These are phyloP conservation scores for Musa troglodytarum DNA, from an alignment of 176 grass and related monocot genomes.

Conservation along the genomic window DNA sequence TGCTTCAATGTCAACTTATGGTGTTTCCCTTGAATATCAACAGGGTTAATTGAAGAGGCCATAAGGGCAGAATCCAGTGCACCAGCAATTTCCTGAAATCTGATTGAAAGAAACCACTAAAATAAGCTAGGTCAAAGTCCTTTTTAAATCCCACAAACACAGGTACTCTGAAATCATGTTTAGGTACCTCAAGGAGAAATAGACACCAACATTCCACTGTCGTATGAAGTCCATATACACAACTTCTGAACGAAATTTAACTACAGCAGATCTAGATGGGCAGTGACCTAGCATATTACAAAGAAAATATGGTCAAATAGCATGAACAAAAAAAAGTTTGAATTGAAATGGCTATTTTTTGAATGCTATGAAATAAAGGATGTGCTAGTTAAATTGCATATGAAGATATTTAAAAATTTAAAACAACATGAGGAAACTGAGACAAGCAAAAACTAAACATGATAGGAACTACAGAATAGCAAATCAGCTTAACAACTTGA, in stretches of 20 bases:
- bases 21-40: constrained; percentile 37
- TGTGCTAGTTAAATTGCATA: neutral
- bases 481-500: neutral
- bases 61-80: constrained; percentile 69
- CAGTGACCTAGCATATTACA: constrained; percentile 50
- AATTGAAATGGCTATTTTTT: neutral
- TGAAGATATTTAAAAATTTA: neutral
- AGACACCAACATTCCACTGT: constrained; percentile 92
- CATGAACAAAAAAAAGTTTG: neutral
- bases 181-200: constrained; percentile 81
- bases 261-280: constrained; percentile 51
- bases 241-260: constrained; percentile 63
- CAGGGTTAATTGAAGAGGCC: constrained; percentile 36
- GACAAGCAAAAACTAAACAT: neutral
- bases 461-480: neutral
- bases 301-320: constrained; percentile 5
- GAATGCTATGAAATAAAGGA: neutral
- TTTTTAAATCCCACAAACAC: constrained; percentile 3
- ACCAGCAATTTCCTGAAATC: constrained; percentile 99
- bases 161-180: neutral
- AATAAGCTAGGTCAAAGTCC: constrained; percentile 15
- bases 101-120: constrained; percentile 39
- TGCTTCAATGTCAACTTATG: constrained; percentile 55
- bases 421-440: neutral
- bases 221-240: constrained; percentile 72